Percentiles rank a stretch among this genome's conserved stretches.
These are phyloP conservation scores for Chlorociboria aeruginascens DNA, from an alignment of 495 filamentous ascomycete genomes.

Conservation along the genomic window DNA sequence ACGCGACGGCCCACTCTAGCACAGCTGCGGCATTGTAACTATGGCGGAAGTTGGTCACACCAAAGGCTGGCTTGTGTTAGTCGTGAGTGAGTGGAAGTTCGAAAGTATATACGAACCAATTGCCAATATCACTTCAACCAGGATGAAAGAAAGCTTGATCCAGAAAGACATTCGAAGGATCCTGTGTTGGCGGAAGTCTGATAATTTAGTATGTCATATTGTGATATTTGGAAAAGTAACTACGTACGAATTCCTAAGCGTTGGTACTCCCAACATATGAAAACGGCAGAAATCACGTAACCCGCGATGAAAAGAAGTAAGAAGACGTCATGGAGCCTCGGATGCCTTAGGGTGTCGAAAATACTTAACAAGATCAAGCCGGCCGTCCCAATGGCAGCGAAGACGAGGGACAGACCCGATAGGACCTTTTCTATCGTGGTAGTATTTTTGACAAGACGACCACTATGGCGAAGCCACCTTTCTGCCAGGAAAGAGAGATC, in stretches of 20 bases:
- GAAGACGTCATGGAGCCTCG: slow-evolving; percentile 59
- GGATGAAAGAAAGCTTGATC: slow-evolving; percentile 69
- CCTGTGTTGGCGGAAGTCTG: slow-evolving; percentile 57
- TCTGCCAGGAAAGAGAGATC: slow-evolving; percentile 73
- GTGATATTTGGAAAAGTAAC: background rate
- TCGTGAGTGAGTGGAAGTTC: background rate
- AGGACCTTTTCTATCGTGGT: slow-evolving; percentile 56
- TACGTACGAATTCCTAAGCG: slow-evolving; percentile 55
- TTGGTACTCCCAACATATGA: slow-evolving; percentile 81
- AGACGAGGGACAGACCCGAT: slow-evolving; percentile 54
- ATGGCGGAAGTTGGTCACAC: slow-evolving; percentile 12
- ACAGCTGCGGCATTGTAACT: slow-evolving; percentile 32
- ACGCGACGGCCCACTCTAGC: slow-evolving; percentile 71
- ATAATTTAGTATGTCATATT: background rate
- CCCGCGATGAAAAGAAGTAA: slow-evolving; percentile 73
- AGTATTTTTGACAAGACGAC: slow-evolving; percentile 59
- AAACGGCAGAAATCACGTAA: slow-evolving; percentile 70
- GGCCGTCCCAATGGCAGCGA: slow-evolving; percentile 61
- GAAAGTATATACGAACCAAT: slow-evolving; percentile 29
- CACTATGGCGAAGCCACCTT: slow-evolving; percentile 69
- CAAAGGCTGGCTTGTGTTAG: background rate
- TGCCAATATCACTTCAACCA: slow-evolving; percentile 66
- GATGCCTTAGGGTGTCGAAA: slow-evolving; percentile 67
- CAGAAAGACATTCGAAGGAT: slow-evolving; percentile 67
- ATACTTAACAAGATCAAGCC: slow-evolving; percentile 73